Evolutionary conservation across 2,329 filamentous ascomycete genomes (phyloP), one percentile per base, ranked within the genome.

Genomic region (Aureobasidium namibiae): DNA sequence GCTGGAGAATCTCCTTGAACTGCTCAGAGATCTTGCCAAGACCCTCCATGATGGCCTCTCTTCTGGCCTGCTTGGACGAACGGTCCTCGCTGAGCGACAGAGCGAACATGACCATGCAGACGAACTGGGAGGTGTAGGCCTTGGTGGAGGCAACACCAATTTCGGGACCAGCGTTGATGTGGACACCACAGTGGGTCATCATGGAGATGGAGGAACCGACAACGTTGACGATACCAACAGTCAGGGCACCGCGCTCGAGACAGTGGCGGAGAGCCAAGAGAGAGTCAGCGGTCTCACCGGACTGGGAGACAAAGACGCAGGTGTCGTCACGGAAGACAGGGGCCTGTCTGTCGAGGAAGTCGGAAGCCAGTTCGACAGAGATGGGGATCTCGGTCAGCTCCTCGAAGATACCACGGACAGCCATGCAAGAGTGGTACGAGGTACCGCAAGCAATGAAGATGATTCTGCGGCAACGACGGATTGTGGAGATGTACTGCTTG

Each of bases 91-190:
- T 94, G 61, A 99, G 84, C 31, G 92, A 96, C 64, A 99, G 81
- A 7, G 94, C 94, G 70, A 99, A 97, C 94, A 99, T 99, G 78
- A 97, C 89, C 91, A 99, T 96, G 74, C 94, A 95, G 71, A 99
- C 90, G 75, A 97, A 99, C 75, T 99, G 94, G 48, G 94, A 97
- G 14, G 94, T 99, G 80, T 99, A 99, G 39, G 94, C 94, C 82
- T 99, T 99, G 75, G 94, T 99, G 48, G 92, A 97, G 62, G 94
- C 94, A 65, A 99, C 94, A 85, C 94, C 94, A 64, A 99, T 97
- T 76, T 99, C 94, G 57, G 94, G 94, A 60, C 94, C 94, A 66
- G 94, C 94, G 77, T 99, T 99, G 81, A 99, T 92, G 81, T 99
- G 94, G 59, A 99, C 94, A 91, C 94, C 94, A 70, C 94, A 99